A percentile compares a stretch with the other conserved stretches of the same genome.
These are phyloP conservation scores for Spongiforma sp. DNA, from an alignment of 1,284 basidiomycete species.

Conservation along the genomic window DNA sequence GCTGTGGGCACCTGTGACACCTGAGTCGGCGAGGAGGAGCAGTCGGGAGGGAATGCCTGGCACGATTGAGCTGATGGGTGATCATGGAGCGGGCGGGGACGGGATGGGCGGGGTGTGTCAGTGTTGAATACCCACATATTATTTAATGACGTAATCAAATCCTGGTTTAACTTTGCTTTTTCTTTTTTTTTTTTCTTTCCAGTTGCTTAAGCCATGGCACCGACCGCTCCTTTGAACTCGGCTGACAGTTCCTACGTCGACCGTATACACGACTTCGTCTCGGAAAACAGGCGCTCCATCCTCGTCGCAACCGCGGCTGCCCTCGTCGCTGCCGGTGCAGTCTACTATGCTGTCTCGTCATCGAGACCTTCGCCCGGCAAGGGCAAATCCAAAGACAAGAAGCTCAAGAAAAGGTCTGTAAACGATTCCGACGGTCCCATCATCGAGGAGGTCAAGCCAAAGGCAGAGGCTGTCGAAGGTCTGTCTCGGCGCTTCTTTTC, in stretches of 20 bases:
- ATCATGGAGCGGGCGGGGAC: not conserved
- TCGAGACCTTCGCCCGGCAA: slow-evolving; percentile 43
- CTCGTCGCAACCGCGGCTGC: slow-evolving; percentile 73
- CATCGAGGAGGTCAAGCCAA: slow-evolving; percentile 69
- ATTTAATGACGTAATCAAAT: slow-evolving; percentile 28
- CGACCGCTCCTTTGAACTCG: slow-evolving; percentile 17
- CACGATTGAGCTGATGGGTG: slow-evolving; percentile 34
- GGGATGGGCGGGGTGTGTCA: slow-evolving; percentile 15
- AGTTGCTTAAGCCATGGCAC: slow-evolving; percentile 24
- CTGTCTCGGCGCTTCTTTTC: slow-evolving; percentile 8
- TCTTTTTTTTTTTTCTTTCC: not conserved
- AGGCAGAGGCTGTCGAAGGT: slow-evolving; percentile 45
- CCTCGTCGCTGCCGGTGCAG: slow-evolving; percentile 76
- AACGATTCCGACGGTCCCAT: slow-evolving; percentile 70
- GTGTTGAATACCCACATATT: slow-evolving; percentile 21
- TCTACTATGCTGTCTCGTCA: slow-evolving; percentile 68
- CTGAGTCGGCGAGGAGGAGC: slow-evolving; percentile 7
- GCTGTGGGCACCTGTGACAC: slow-evolving; percentile 56
- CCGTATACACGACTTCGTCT: slow-evolving; percentile 72
- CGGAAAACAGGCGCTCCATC: slow-evolving; percentile 76
- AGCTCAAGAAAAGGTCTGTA: slow-evolving; percentile 60
- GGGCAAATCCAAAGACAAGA: slow-evolving; percentile 56
- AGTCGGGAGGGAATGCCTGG: slow-evolving; percentile 42
- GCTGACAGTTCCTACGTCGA: slow-evolving; percentile 52
- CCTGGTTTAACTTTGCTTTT: not conserved